A percentile compares a stretch with the other conserved stretches of the same genome.
phyloP scores from a whole-genome alignment of 306 rosid genomes.

The Medicago lupulina region DNA sequence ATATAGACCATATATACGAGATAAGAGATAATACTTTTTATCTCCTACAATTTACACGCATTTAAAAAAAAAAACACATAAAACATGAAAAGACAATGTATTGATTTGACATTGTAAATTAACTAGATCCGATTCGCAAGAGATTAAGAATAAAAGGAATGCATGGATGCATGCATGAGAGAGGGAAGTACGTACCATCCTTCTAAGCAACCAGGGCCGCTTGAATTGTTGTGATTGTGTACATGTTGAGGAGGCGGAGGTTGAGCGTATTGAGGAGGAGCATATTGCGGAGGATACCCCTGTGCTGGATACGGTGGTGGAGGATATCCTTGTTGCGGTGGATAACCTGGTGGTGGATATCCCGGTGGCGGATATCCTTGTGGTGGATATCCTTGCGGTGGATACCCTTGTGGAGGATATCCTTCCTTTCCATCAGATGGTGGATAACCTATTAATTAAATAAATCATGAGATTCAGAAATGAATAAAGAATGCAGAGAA shows the following conservation, averaged over 20 bases:
- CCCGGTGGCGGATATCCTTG: constrained; percentile 68
- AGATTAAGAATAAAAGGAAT: neutral
- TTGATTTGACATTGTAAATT: constrained; percentile 5
- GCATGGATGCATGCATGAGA: neutral
- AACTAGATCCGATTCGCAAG: constrained; percentile 46
- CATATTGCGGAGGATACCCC: constrained; percentile 65
- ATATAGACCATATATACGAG: too few species aligned
- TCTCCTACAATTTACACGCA: too few species aligned
- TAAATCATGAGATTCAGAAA: neutral
- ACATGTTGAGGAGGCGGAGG: constrained; percentile 65
- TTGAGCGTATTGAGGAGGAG: constrained; percentile 78
- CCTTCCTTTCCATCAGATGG: constrained; percentile 54
- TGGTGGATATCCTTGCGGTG: constrained; percentile 48
- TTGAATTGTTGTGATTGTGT: constrained; percentile 23
- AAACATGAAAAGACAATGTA: too few species aligned
- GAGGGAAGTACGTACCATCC: constrained; percentile 68
- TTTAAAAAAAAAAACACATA: too few species aligned
- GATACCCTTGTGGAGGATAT: constrained; percentile 56
- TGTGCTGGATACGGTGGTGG: constrained; percentile 50
- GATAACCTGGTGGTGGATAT: constrained; percentile 69
- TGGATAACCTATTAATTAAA: constrained; percentile 69
- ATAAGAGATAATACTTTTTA: too few species aligned
- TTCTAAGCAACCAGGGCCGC: constrained; percentile 63
- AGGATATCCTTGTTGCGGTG: constrained; percentile 47
- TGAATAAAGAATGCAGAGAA: neutral